phyloP scores from a whole-genome alignment of 148 eudicot genomes.

The Spergularia marina region DNA sequence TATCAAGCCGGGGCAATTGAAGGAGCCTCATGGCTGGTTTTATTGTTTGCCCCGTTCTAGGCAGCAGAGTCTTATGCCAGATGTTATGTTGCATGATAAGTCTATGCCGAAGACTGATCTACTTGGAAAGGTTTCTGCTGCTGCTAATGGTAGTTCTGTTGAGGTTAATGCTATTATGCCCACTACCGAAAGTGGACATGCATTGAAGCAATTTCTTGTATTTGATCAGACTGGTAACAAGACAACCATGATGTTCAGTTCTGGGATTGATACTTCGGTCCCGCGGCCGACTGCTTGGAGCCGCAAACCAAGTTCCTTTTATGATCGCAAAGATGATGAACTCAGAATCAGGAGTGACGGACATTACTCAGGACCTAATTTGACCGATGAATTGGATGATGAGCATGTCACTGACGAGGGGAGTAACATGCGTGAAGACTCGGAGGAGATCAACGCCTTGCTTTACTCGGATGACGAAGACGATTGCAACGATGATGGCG shows the following conservation, averaged over 20 bases:
- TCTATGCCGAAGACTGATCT: background rate
- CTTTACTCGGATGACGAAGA: conserved; percentile 77
- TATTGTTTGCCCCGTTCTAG: conserved; percentile 43
- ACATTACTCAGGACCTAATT: conserved; percentile 28
- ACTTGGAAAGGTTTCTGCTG: conserved; percentile 25
- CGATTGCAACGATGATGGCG: conserved; percentile 55
- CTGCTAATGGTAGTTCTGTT: conserved; percentile 13
- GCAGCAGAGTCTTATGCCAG: conserved; percentile 40
- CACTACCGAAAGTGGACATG: conserved; percentile 17
- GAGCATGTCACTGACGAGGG: conserved; percentile 31
- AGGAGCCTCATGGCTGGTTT: conserved; percentile 52
- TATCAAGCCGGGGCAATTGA: conserved; percentile 35
- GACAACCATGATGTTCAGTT: conserved; percentile 65
- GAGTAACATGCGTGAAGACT: conserved; percentile 75
- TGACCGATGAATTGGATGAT: conserved; percentile 39
- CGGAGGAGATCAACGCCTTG: conserved; percentile 82
- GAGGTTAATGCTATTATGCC: conserved; percentile 10
- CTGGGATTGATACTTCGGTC: conserved; percentile 42
- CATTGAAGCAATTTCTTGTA: conserved; percentile 72
- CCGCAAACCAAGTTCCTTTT: conserved; percentile 29
- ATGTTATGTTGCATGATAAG: conserved; percentile 16
- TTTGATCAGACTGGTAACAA: conserved; percentile 85
- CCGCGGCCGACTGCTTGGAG: conserved; percentile 33
- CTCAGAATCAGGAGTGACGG: conserved; percentile 18
- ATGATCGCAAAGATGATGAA: conserved; percentile 25